These are phyloP conservation scores for Fraxinus quadrangulata DNA, from an alignment of 257 asterid species.

Conservation along the genomic window DNA sequence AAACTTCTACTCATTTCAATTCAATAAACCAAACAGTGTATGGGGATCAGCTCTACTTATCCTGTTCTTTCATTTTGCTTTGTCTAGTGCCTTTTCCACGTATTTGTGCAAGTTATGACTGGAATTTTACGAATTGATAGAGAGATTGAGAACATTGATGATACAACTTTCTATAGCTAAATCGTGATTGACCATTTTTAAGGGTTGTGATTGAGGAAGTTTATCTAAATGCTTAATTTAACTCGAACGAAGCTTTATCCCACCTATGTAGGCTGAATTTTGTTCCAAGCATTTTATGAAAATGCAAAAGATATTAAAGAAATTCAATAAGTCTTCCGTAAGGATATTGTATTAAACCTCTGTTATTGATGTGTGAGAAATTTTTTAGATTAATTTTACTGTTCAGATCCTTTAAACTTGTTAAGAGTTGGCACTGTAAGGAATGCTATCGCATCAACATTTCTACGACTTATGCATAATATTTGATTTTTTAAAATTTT, in stretches of 20 bases:
- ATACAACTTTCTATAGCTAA: too few relatives aligned
- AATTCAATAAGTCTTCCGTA: neutral
- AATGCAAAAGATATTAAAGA: neutral
- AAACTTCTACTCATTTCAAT: neutral
- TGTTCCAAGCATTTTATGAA: too few relatives aligned
- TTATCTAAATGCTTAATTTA: neutral
- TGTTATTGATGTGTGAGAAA: neutral
- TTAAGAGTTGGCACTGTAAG: neutral
- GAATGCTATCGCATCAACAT: neutral
- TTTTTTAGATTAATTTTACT: too few relatives aligned
- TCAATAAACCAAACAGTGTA: neutral
- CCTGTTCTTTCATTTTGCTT: neutral
- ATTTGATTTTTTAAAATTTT: too few relatives aligned
- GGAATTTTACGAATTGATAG: too few relatives aligned
- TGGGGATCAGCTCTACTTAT: neutral
- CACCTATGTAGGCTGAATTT: too few relatives aligned
- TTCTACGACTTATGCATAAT: too few relatives aligned
- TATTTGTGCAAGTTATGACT: neutral
- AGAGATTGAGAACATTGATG: neutral
- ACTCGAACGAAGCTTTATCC: neutral
- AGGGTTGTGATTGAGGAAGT: neutral
- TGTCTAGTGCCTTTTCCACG: neutral
- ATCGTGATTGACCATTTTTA: neutral
- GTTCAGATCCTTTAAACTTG: neutral
- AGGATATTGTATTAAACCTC: too few relatives aligned